Evolutionary conservation across 140 eudicot genomes (phyloP), one percentile per base, ranked within the genome.

Genomic region (Flaveria floridana): DNA sequence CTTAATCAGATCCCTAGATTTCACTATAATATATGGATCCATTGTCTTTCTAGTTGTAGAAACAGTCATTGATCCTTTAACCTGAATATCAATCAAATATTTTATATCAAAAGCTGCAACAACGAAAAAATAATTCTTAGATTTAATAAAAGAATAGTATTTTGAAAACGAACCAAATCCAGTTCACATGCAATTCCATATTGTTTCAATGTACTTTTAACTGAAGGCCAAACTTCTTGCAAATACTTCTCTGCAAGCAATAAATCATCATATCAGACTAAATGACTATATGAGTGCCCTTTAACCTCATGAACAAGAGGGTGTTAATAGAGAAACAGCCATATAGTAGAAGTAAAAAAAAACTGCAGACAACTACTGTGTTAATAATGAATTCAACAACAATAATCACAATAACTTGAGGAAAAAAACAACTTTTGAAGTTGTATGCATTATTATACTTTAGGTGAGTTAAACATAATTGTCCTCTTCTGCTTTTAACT

Each of bases 11-110:
- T 90, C 99, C 79, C 99, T 87, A 48, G 97, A 85, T 69, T 90
- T 94, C 12, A 94, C 68, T 50, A 94, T 85, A 25, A 90, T 90
- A 77, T 90, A 90, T 13, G 99, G 96, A 87, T 94, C 97, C 80
- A 82, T 82, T 8, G 94, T 87, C 82, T 94, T 90, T 68, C 90
- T 84, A 11, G 96, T 94, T 39, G 98, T 93, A 62, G 93, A 79
- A 58, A 93, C 93, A 6, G 96, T 85, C 96, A 93, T 93, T 47
- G 88, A 83, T 53, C 96, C 96, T 84, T 90, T 92, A 68, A 88
- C 89, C 97, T 89, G 51, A 69, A 30, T 25, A 78, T 30, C 68
- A 72, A 53, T 7, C 14, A 80, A 25, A 74, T 28, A 51, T 12
- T 58, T 9, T 12, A 34, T 41, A 65, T 42, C 53, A 74, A 21